Conservation (phyloP, 306 rosid species). For the Vigna radiata region DNA sequence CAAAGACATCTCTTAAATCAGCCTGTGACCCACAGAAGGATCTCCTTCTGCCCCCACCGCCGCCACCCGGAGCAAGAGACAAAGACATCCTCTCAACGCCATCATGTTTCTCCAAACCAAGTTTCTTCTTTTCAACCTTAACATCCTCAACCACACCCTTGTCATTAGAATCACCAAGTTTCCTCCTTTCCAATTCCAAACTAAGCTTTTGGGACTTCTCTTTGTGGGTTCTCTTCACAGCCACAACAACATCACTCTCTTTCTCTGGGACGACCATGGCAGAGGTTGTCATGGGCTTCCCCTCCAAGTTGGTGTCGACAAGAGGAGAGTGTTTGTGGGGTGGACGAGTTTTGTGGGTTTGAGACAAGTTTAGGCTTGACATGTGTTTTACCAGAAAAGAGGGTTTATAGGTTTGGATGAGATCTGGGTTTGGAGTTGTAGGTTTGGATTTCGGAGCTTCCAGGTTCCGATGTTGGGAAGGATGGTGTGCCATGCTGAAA, state of each 20-base stretch:
- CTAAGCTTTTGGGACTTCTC: constrained; percentile 45
- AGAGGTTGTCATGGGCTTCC: constrained; percentile 62
- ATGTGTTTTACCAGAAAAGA: constrained; percentile 49
- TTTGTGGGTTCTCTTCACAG: constrained; percentile 39
- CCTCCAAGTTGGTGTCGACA: constrained; percentile 48
- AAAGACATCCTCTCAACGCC: constrained; percentile 51
- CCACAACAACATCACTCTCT: constrained; percentile 29
- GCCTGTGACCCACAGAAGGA: constrained; percentile 63
- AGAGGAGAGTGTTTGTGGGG: constrained; percentile 44
- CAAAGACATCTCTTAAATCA: constrained; percentile 71
- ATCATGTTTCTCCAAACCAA: constrained; percentile 26
- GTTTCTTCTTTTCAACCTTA: constrained; percentile 45
- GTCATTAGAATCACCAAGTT: constrained; percentile 30
- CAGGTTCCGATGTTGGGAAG: constrained; percentile 60
- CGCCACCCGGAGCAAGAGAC: constrained; percentile 42
- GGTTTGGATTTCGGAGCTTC: constrained; percentile 47
- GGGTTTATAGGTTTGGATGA: constrained; percentile 45
- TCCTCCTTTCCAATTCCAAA: constrained; percentile 56
- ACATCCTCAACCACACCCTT: constrained; percentile 35
- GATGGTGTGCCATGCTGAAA: constrained; percentile 58
- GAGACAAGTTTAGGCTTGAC: constrained; percentile 50
- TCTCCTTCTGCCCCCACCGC: constrained; percentile 63
- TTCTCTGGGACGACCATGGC: constrained; percentile 40
- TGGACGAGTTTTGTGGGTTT: background rate
- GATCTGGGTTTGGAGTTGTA: constrained; percentile 52